Base-by-base conservation (phyloP, 495 filamentous ascomycete genomes). In the Astrocystis sublimbata region DNA sequence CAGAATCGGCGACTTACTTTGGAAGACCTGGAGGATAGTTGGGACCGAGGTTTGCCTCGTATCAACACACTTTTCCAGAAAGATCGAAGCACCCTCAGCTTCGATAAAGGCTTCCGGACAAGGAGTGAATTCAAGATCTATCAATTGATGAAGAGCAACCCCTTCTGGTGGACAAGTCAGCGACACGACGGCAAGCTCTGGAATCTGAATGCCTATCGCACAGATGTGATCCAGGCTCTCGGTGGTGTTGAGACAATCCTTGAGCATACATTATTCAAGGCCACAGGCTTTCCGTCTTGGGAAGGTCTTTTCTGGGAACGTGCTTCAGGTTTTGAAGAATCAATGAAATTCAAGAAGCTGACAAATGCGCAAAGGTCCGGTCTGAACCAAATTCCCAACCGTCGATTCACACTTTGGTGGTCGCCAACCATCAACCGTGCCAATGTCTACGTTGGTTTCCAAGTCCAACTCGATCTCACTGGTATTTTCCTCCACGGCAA, bases 51-150 rank as follows among this genome's bases (percentile, higher is more conserved):
- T 77, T 81, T 99, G 61, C 96, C 96, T 12, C 92, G 96, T 78
- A 99, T 99, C 78, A 99, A 99, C 73, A 99, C 96, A 0, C 83
- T 99, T 9, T 99, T 99, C 86, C 96, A 99, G 75, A 99, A 99
- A 75, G 96, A 99, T 68, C 85, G 96, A 65, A 97, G 92, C 75
- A 99, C 96, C 0, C 81, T 99, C 61, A 96, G 91, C 70, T 99
- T 99, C 71, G 96, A 99, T 79, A 99, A 99, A 78, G 96, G 96
- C 43, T 98, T 97, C 86, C 89, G 96, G 66, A 87, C 94, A 28
- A 83, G 96, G 35, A 92, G 93, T 26, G 96, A 99, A 78, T 99
- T 98, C 81, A 99, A 98, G 79, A 89, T 91, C 55, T 99, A 98
- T 73, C 93, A 97, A 76, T 79, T 97, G 63, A 98, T 98, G 94